Conservation (phyloP, 2,329 filamentous ascomycete species). For the Dothidotthia symphoricarpi region DNA sequence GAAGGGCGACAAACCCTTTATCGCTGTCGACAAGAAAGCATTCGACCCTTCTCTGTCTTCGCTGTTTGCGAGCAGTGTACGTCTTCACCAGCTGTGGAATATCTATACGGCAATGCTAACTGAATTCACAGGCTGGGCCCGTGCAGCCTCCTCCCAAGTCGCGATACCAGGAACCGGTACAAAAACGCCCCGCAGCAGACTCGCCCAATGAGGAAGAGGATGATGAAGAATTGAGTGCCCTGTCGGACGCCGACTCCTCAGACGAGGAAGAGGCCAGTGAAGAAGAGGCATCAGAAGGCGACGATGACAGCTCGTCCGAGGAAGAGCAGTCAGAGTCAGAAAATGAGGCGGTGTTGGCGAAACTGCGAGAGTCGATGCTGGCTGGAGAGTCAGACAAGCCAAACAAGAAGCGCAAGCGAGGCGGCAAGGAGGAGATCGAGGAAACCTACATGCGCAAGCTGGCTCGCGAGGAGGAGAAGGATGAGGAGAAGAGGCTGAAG, state of each 20-base stretch:
- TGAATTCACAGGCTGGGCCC: conserved; percentile 31
- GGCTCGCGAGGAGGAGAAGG: conserved; percentile 48
- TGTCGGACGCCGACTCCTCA: conserved; percentile 20
- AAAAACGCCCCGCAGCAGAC: conserved; percentile 19
- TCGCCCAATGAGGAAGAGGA: conserved; percentile 54
- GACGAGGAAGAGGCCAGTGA: conserved; percentile 35
- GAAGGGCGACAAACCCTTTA: conserved; percentile 18
- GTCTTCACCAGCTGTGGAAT: conserved; percentile 13
- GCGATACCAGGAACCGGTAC: conserved; percentile 38
- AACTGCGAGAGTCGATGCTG: conserved; percentile 24
- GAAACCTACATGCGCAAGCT: conserved; percentile 67
- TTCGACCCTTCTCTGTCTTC: conserved; percentile 49
- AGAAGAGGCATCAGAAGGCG: conserved; percentile 37
- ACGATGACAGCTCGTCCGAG: conserved; percentile 16
- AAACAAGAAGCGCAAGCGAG: conserved; percentile 51
- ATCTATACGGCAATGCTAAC: conserved; percentile 11
- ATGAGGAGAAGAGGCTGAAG: conserved; percentile 41
- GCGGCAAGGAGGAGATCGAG: conserved; percentile 65
- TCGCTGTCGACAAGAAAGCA: conserved; percentile 33
- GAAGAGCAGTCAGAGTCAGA: conserved; percentile 17
- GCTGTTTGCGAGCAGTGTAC: conserved; percentile 48
- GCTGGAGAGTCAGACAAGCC: conserved; percentile 30
- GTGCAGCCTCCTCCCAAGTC: conserved; percentile 41
- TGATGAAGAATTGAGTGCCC: conserved; percentile 25
- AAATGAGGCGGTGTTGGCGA: conserved; percentile 26